Evolutionary conservation across 176 grass and related monocot species (phyloP).

Genomic region (Aegilops umbellulata): DNA sequence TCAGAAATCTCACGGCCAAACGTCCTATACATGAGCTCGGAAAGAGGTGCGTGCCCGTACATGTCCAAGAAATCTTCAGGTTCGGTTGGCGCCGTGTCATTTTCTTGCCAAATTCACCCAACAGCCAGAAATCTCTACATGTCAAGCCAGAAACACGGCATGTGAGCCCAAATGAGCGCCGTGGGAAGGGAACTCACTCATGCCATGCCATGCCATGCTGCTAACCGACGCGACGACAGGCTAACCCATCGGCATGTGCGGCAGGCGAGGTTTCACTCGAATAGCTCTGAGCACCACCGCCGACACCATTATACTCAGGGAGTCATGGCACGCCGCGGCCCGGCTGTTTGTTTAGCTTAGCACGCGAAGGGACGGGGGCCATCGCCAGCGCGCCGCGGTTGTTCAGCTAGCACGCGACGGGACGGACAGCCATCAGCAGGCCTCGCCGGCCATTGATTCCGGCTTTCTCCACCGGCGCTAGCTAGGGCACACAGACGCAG

Average conservation of each 20-base stretch:
- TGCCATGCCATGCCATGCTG: not conserved
- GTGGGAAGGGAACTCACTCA: no score
- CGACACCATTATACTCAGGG: not conserved
- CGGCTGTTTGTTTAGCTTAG: not conserved
- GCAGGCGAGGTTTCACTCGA: slow-evolving; percentile 4
- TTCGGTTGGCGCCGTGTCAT: not conserved
- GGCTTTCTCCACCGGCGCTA: not conserved
- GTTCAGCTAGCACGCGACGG: not conserved
- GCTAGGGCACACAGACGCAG: not conserved
- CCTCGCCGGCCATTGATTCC: slow-evolving; percentile 13
- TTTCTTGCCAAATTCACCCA: not conserved
- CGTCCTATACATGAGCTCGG: no score
- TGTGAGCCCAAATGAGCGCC: no score
- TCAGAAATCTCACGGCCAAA: not conserved
- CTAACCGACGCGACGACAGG: not conserved
- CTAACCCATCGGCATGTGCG: slow-evolving; percentile 16
- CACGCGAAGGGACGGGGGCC: not conserved
- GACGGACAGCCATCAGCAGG: not conserved
- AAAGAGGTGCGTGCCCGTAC: not conserved
- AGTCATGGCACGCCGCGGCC: not conserved
- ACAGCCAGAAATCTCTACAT: not conserved
- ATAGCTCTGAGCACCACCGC: not conserved
- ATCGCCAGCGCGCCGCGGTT: no score
- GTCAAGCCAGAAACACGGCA: no score
- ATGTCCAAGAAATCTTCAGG: not conserved